A percentile compares a stretch with the other conserved stretches of the same genome.
Conservation (phyloP, 345 rosid genomes). For the Sonneratia caseolaris region DNA sequence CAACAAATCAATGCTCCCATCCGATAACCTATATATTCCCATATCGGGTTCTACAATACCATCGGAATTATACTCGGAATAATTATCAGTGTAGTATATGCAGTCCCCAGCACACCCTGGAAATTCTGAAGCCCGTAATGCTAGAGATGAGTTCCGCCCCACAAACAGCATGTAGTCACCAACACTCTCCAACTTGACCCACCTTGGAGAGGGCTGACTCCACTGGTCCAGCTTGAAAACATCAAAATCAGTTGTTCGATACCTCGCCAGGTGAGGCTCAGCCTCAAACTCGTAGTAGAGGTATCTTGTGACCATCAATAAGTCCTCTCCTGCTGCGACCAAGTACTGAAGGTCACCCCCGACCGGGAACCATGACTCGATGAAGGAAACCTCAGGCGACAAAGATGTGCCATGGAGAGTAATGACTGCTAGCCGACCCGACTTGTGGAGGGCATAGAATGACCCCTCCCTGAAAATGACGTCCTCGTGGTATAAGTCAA, state of each 20-base stretch:
- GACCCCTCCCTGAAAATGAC: slow-evolving; percentile 27
- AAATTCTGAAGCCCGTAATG: slow-evolving; percentile 34
- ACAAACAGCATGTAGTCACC: slow-evolving; percentile 34
- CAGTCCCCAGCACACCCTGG: slow-evolving; percentile 33
- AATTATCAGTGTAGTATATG: slow-evolving; percentile 48
- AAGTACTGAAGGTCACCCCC: slow-evolving; percentile 50
- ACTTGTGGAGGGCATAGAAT: slow-evolving; percentile 36
- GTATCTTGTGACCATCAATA: slow-evolving; percentile 31
- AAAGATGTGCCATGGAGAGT: slow-evolving; percentile 17
- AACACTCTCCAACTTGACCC: slow-evolving; percentile 30
- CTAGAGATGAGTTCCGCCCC: slow-evolving; percentile 40
- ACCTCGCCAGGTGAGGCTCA: slow-evolving; percentile 18
- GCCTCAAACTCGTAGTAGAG: slow-evolving; percentile 18
- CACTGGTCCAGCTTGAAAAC: slow-evolving; percentile 29
- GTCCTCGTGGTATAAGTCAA: slow-evolving; percentile 30
- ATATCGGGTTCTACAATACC: slow-evolving; percentile 33
- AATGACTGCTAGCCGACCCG: slow-evolving; percentile 28
- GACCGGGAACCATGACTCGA: slow-evolving; percentile 16
- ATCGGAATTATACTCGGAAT: slow-evolving; percentile 30
- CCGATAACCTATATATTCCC: slow-evolving; percentile 38
- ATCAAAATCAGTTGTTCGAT: slow-evolving; percentile 31
- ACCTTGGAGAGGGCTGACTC: slow-evolving; percentile 9
- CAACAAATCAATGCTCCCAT: slow-evolving; percentile 35
- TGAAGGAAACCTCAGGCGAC: slow-evolving; percentile 20
- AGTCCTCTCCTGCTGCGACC: slow-evolving; percentile 34